Evolutionary conservation across 257 asterid genomes (phyloP), one percentile per base, ranked within the genome.

Genomic region (Gentiana dahurica): DNA sequence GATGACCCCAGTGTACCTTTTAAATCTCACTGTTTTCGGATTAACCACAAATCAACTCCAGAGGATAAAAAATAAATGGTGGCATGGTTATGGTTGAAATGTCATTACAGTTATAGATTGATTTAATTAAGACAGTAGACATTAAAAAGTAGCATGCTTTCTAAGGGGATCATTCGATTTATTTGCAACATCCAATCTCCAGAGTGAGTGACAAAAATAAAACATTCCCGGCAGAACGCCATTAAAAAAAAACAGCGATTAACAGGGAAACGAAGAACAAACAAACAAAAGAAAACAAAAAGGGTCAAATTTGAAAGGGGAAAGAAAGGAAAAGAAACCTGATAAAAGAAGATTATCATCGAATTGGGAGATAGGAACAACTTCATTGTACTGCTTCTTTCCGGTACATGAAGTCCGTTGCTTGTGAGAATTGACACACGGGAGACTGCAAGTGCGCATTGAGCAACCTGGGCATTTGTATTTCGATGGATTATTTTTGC

Each of bases 381-480:
- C 73, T 33, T 68, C 61, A 1, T 78, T 70, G 73, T 71, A 64
- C 57, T 68, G 72, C 54, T 79, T 81, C 65, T 82, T 85, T 13
- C 98, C 98, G 11, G 75, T 81, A 74, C 94, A 91, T 46, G 71
- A 61, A 52, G 89, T 83, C 49, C 90, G 95, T 59, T 71, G 68
- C 73, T 91, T 91, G 81, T 91, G 98, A 60, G 94, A 75, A 69
- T 83, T 85, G 65, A 91, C 93, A 67, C 98, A 91, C 11, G 81
- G 72, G 65, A 91, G 94, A 77, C 98, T 83, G 58, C 98, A 91
- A 5, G 96, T 62, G 57, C 98, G 96, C 15, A 75, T 33, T 8
- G 80, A 79, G 79, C 98, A 91, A 2, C 87, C 92, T 5, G 96
- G 98, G 69, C 98, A 91, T 63, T 83, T 87, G 84, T 91, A 91